Percentiles rank a stretch among this genome's conserved stretches.
phyloP scores from a whole-genome alignment of 108 stramenopile species.

The Stephanodiscus minutulus region DNA sequence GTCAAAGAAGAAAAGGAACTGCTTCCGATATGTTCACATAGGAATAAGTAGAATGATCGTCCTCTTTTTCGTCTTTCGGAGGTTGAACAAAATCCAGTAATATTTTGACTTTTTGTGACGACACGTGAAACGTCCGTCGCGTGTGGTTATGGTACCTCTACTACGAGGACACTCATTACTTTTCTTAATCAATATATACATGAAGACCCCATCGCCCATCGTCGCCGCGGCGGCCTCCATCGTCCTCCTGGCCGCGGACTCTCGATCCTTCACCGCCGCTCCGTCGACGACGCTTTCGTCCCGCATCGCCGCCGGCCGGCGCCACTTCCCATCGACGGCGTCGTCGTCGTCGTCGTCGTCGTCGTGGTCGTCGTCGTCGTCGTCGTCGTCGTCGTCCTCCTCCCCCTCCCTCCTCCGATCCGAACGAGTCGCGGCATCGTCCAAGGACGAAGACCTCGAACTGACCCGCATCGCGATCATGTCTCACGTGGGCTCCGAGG shows the following conservation, averaged over 20 bases:
- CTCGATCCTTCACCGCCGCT: neutral
- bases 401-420: neutral
- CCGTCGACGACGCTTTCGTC: neutral
- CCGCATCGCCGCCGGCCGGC: neutral
- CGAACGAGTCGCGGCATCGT: neutral
- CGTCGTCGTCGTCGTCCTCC: neutral
- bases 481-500: slow-evolving; percentile 17
- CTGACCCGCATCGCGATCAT: slow-evolving; percentile 68
- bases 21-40: too few relatives aligned
- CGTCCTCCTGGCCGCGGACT: neutral
- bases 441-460: slow-evolving; percentile 64
- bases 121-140: too few relatives aligned
- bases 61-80: too few relatives aligned
- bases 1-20: too few relatives aligned
- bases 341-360: neutral
- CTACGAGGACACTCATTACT: too few relatives aligned
- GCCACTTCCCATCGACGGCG: neutral
- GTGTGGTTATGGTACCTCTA: too few relatives aligned
- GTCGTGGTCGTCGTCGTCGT: neutral
- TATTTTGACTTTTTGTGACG: too few relatives aligned
- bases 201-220: neutral
- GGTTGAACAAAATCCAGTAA: too few relatives aligned
- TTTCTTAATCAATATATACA: too few relatives aligned
- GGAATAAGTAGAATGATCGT: too few relatives aligned
- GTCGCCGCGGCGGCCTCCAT: neutral